These are phyloP conservation scores for Dunaliella salina DNA, from an alignment of 163 green algal genomes.

Conservation along the genomic window DNA sequence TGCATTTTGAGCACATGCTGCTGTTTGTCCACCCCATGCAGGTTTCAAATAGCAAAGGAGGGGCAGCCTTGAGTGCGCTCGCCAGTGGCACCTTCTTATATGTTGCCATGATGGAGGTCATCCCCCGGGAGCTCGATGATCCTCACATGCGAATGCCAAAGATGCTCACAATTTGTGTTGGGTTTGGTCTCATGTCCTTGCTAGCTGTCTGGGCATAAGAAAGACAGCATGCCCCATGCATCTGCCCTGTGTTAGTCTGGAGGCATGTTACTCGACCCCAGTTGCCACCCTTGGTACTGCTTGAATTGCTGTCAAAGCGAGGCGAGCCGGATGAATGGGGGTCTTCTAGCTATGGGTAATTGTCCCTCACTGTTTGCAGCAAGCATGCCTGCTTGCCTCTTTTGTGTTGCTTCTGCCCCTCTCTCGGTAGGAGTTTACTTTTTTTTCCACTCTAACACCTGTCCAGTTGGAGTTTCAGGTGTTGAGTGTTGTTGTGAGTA, in stretches of 20 bases:
- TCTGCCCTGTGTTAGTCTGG: too few species aligned
- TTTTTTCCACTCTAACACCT: too few species aligned
- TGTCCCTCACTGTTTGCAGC: too few species aligned
- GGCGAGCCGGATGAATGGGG: not conserved
- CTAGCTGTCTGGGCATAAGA: conserved; percentile 74
- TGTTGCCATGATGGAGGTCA: conserved; percentile 84
- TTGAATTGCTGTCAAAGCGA: too few species aligned
- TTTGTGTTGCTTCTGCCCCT: too few species aligned
- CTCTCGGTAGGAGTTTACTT: too few species aligned
- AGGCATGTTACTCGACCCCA: too few species aligned
- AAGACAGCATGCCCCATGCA: not conserved
- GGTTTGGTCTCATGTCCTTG: conserved; percentile 73
- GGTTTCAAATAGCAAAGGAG: conserved; percentile 21
- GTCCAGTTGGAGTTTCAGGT: too few species aligned
- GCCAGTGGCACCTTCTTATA: conserved; percentile 82
- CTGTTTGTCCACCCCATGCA: not conserved
- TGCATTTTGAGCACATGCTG: too few species aligned
- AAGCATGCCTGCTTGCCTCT: too few species aligned
- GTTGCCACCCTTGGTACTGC: too few species aligned
- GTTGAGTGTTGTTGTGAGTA: too few species aligned
- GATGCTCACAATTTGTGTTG: conserved; percentile 55
- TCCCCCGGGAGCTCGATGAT: conserved; percentile 69
- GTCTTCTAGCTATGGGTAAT: not conserved
- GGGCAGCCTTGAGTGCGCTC: conserved; percentile 60
- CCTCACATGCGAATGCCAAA: conserved; percentile 46